Base-by-base conservation (phyloP, 495 filamentous ascomycete genomes). In the Talaromyces trachyspermus region DNA sequence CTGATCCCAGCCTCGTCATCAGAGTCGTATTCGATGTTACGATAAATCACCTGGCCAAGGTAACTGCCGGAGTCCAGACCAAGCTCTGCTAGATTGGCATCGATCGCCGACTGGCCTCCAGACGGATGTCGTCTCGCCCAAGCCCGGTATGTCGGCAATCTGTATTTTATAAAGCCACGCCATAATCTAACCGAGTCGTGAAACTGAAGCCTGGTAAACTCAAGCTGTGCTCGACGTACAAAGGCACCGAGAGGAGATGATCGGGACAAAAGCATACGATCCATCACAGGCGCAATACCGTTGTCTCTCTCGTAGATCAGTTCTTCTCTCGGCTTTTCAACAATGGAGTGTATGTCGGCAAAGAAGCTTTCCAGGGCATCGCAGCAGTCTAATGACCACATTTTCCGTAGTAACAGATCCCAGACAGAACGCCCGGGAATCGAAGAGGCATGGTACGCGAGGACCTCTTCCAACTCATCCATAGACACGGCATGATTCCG, bases 181-280 rank as follows among this genome's bases (percentile, higher is more conserved):
- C 92, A 97, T 27, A 98, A 63, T 24, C 74, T 79, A 18, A 85
- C 68, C 0, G 77, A 74, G 53, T 91, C 83, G 53, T 86, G 72
- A 52, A 96, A 95, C 39, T 85, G 83, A 17, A 96, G 61, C 38
- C 83, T 68, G 3, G 79, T 79, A 62, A 88, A 95, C 63, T 98
- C 91, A 17, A 95, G 65, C 47, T 78, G 75, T 6, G 84, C 74
- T 53, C 82, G 75, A 46, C 90, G 73, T 3, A 96, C 77, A 57
- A 95, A 96, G n/a, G 74, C 73, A 11, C 92, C 94, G 20, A 96
- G 68, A 0, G 89, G 88, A 0, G 92, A 95, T 40, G 77, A 83
- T 23, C 80, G 74, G 64, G 74, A 70, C 12, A 79, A 56, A 7
- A 78, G 68, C 62, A 74, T 74, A 10, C 59, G 56, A n/a, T 62